A percentile compares a stretch with the other conserved stretches of the same genome.
These are phyloP conservation scores for Gaeumannomyces tritici DNA, from an alignment of 2,329 filamentous ascomycete species.

Conservation along the genomic window DNA sequence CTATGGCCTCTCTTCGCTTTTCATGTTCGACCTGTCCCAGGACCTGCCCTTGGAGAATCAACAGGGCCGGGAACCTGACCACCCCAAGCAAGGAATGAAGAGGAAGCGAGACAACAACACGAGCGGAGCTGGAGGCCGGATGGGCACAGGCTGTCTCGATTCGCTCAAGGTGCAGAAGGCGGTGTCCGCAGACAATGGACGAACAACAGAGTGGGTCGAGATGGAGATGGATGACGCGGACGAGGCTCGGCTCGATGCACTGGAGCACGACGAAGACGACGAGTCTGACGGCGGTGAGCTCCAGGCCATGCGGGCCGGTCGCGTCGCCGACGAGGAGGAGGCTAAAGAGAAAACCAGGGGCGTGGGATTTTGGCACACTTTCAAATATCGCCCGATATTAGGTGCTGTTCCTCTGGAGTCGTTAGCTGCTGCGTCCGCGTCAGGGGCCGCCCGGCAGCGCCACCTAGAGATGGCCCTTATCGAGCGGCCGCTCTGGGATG, in stretches of 20 bases:
- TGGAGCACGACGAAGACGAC: slow-evolving; percentile 26
- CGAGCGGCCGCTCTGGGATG: slow-evolving; percentile 77
- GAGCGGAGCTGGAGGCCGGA: slow-evolving; percentile 43
- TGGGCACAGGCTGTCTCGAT: slow-evolving; percentile 33
- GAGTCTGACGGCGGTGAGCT: slow-evolving; percentile 17
- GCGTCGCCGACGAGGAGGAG: slow-evolving; percentile 20
- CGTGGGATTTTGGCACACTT: slow-evolving; percentile 62
- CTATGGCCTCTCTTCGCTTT: slow-evolving; percentile 77
- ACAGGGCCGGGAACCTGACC: neutral
- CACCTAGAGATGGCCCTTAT: slow-evolving; percentile 74
- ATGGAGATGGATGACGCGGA: slow-evolving; percentile 21
- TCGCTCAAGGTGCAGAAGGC: slow-evolving; percentile 32
- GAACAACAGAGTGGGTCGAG: slow-evolving; percentile 25
- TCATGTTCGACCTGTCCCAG: slow-evolving; percentile 79
- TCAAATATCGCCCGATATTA: slow-evolving; percentile 90
- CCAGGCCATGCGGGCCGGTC: slow-evolving; percentile 22
- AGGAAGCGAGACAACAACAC: slow-evolving; percentile 40
- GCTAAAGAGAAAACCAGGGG: neutral
- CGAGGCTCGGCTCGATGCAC: slow-evolving; percentile 16
- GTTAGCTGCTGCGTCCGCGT: slow-evolving; percentile 6
- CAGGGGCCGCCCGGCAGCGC: slow-evolving; percentile 11
- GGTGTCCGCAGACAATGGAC: slow-evolving; percentile 23
- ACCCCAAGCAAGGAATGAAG: slow-evolving; percentile 30
- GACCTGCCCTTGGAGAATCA: slow-evolving; percentile 29
- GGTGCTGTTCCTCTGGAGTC: slow-evolving; percentile 46